Conservation (phyloP, 805 yeast genomes). For the Saturnispora zaruensis region DNA sequence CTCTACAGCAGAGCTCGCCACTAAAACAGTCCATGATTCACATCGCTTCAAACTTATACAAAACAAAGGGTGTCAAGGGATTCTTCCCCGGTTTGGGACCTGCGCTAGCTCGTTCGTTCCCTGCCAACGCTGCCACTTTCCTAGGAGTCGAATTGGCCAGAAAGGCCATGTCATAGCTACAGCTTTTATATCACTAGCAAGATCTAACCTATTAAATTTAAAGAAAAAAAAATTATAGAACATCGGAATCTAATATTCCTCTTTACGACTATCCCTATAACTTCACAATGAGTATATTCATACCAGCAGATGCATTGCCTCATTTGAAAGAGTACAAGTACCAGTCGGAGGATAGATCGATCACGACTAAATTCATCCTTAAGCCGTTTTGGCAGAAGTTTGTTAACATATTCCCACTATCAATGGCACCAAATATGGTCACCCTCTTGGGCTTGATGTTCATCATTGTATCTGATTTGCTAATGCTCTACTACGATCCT, state of each 20-base stretch:
- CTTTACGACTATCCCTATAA: too few relatives aligned
- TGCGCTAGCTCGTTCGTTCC: slow-evolving; percentile 88
- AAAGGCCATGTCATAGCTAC: slow-evolving; percentile 15
- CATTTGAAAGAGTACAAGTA: slow-evolving; percentile 30
- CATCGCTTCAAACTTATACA: slow-evolving; percentile 63
- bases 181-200: not conserved
- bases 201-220: not conserved
- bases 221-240: not conserved
- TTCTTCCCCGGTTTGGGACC: slow-evolving; percentile 98
- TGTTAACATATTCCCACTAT: slow-evolving; percentile 66
- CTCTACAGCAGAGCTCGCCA: slow-evolving; percentile 64
- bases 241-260: not conserved
- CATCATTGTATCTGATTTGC: slow-evolving; percentile 51
- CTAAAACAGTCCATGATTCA: slow-evolving; percentile 45
- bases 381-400: slow-evolving; percentile 78
- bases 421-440: slow-evolving; percentile 90
- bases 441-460: slow-evolving; percentile 74
- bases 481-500: slow-evolving; percentile 71
- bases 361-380: slow-evolving; percentile 62
- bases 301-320: slow-evolving; percentile 8
- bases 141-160: slow-evolving; percentile 83
- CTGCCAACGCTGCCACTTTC: slow-evolving; percentile 98
- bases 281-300: slow-evolving; percentile 12
- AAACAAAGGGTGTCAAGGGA: slow-evolving; percentile 74
- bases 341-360: slow-evolving; percentile 73